A percentile compares a stretch with the other conserved stretches of the same genome.
Evolutionary conservation across 2,329 filamentous ascomycete species (phyloP).

Genomic region (Coniella vitis): DNA sequence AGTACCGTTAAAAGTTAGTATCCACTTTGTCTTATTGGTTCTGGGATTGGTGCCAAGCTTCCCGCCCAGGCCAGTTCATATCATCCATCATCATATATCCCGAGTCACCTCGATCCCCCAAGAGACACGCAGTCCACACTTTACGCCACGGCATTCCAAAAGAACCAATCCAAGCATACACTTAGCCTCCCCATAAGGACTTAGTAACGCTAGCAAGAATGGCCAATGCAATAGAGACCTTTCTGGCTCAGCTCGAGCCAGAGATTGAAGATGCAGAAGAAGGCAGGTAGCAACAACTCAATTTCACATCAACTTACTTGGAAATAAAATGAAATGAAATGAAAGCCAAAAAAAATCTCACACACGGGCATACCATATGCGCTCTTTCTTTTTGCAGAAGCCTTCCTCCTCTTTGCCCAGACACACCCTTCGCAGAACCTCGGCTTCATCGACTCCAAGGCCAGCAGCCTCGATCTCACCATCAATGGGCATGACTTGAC

Average conservation of each 20-base stretch:
- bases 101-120: no score
- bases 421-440: constrained; percentile 68
- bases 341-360: neutral
- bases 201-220: neutral
- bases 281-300: constrained; percentile 25
- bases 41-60: no score
- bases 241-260: constrained; percentile 30
- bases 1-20: no score
- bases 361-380: neutral
- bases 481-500: constrained; percentile 64
- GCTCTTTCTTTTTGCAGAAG: constrained; percentile 51
- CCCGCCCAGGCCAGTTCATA: no score
- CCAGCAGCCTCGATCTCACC: constrained; percentile 56
- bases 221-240: constrained; percentile 10
- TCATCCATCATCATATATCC: no score
- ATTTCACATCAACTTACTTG: no score
- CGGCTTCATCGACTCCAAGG: constrained; percentile 74
- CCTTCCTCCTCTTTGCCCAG: constrained; percentile 79
- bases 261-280: constrained; percentile 44
- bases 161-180: no score
- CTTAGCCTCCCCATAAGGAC: no score
- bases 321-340: neutral
- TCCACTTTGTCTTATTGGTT: no score
- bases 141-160: no score
- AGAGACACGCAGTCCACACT: no score